These are phyloP conservation scores for Fusarium sarcochroum DNA, from an alignment of 2,329 filamentous ascomycete species.

Conservation along the genomic window DNA sequence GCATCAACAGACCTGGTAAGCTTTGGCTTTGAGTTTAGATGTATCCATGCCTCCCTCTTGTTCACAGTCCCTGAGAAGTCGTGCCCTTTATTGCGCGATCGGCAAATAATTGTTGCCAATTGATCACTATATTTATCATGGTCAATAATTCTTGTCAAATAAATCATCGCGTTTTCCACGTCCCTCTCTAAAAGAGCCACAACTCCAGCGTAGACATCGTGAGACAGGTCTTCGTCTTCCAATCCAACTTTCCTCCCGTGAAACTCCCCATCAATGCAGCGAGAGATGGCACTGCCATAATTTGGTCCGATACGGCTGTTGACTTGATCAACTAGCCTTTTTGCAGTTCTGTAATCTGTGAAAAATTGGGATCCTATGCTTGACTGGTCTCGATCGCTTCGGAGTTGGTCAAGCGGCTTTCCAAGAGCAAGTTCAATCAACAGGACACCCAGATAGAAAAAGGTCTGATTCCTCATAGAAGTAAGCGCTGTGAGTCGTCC, in stretches of 20 bases:
- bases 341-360: neutral
- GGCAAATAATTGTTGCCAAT: neutral
- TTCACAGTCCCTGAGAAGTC: neutral
- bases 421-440: neutral
- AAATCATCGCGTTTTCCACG: neutral
- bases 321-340: neutral
- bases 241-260: neutral
- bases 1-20: too few relatives aligned
- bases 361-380: neutral
- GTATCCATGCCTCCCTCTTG: too few relatives aligned
- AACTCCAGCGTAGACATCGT: neutral
- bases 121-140: neutral
- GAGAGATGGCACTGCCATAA: neutral
- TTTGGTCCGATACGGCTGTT: neutral
- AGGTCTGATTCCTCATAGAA: neutral
- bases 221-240: neutral
- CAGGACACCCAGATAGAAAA: neutral
- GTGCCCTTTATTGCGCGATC: neutral
- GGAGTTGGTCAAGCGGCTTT: accelerated
- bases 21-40: too few relatives aligned
- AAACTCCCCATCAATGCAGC: neutral
- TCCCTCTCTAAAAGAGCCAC: neutral
- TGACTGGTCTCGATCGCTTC: neutral
- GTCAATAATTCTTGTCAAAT: too few relatives aligned
- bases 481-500: neutral